phyloP scores from a whole-genome alignment of 176 grass and related monocot species.

The Sorghum bicolor region Sorghum_bicolor_NCBIv3 NC_012871.2:66851501-66852000 shows the following conservation, averaged over 20 bases:
- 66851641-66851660: constrained; percentile 98
- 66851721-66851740: background rate
- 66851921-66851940: constrained; percentile 8
- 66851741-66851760: constrained; percentile 7
- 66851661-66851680: constrained; percentile 87
- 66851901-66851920: constrained; percentile 20
- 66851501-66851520: constrained; percentile 89
- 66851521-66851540: constrained; percentile 88
- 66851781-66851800: background rate
- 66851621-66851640: constrained; percentile 51
- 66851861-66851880: constrained; percentile 88
- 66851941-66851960: constrained; percentile 17
- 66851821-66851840: constrained; percentile 99
- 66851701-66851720: constrained; percentile 21
- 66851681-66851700: constrained; percentile 51
- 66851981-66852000: constrained; percentile 24
- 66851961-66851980: constrained; percentile 7
- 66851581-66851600: background rate
- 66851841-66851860: constrained; percentile 95
- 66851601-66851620: background rate
- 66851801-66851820: constrained; percentile 31
- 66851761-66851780: background rate
- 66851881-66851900: constrained; percentile 29
- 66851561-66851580: constrained; percentile 20
- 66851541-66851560: constrained; percentile 68